Percentiles rank a stretch among this genome's conserved stretches.
Evolutionary conservation across 306 rosid species (phyloP).

Genomic region (Mucuna pruriens): DNA sequence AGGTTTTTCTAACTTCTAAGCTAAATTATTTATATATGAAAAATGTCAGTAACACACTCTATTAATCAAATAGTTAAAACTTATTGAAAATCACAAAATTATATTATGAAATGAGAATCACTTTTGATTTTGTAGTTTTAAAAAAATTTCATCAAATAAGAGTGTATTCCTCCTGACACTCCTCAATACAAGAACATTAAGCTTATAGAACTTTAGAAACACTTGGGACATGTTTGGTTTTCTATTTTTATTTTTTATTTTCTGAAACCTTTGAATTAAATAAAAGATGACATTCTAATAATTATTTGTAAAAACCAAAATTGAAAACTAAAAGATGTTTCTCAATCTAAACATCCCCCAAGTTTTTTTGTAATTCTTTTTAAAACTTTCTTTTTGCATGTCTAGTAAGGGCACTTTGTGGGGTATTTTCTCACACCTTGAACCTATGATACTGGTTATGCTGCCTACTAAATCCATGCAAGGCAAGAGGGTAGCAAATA

Average conservation of each 20-base stretch:
- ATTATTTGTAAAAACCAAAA: background rate
- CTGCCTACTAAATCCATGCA: conserved; percentile 28
- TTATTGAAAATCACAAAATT: no score
- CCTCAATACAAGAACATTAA: background rate
- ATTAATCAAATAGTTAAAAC: background rate
- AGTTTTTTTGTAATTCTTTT: background rate
- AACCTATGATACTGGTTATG: background rate
- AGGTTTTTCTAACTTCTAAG: background rate
- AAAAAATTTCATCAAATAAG: background rate
- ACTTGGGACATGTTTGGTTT: background rate
- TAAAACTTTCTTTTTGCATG: background rate
- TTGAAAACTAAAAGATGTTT: background rate
- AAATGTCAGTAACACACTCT: background rate
- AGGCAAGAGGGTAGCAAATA: background rate
- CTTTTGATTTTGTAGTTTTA: background rate
- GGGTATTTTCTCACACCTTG: background rate
- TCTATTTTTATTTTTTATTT: background rate
- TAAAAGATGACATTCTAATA: background rate
- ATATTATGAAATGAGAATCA: background rate
- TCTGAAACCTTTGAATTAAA: background rate
- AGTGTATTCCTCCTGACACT: no score
- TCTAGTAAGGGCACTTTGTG: background rate
- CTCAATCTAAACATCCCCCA: background rate
- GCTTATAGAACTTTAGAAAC: background rate
- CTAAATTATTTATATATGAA: background rate